Base-by-base conservation (phyloP, 2,329 filamentous ascomycete genomes). In the Magnaporthiopsis rhizophila region DNA sequence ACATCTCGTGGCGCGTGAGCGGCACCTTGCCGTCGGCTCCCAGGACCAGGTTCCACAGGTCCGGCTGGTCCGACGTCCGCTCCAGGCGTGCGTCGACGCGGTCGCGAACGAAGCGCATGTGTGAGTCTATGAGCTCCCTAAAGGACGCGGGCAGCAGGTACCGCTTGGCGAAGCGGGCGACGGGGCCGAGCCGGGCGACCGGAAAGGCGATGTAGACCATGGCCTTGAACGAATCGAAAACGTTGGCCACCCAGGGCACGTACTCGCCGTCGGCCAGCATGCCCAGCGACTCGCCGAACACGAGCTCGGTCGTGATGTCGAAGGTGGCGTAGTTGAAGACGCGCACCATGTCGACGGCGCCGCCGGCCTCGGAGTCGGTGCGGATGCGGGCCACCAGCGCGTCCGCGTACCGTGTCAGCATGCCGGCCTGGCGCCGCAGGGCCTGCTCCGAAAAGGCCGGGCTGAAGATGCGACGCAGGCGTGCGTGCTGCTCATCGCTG, bases 331-430 rank as follows among this genome's bases (percentile, higher is more conserved):
- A 70, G 59, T 66, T 70, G 65, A 62, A 72, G 69, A 70, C 68
- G 58, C 68, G 70, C n/a, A 83, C 80, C 62, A 82, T 74, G 68
- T 83, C 81, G 65, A 83, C 8, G 58, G 58, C 50, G 11, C 45
- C 66, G 7, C n/a, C n/a, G n/a, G 63, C 58, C 34, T 64, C 66
- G 9, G 38, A 38, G 0, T 53, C 24, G 12, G n/a, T 2, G 1
- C 45, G 32, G 9, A 36, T 21, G 63, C 64, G 59, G 0, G 9
- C 6, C 9, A 67, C 24, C 15, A 67, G 57, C 15, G 34, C 11
- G 45, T 66, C 32, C 26, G 69, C 65, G 38, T 67, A 67, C 2
- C 45, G 38, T 1, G 63, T 36, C 18, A 72, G 67, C 59, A 71
- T 62, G 59, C 67, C 66, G 56, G 70, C 68, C 57, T 72, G 70